These are phyloP conservation scores for Selaginella moellendorffii DNA, from an alignment of 75 land plant genomes.

Conservation along the genomic window DNA sequence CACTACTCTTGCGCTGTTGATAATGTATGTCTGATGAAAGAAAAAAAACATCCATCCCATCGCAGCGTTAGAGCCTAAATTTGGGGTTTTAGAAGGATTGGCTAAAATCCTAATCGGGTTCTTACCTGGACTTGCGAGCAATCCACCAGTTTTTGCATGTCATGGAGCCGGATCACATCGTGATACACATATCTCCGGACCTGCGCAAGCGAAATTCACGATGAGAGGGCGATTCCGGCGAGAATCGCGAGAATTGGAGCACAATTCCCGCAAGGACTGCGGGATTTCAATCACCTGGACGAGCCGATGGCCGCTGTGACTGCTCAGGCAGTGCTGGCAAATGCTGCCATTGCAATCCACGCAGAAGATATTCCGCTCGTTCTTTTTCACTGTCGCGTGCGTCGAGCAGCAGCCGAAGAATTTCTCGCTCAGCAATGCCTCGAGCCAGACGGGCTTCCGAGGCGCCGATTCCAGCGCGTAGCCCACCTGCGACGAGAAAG, in stretches of 20 bases:
- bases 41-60: no score
- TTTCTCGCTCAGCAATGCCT: conserved; percentile 39
- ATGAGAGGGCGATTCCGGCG: no score
- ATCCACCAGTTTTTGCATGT: neutral
- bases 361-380: conserved; percentile 64
- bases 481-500: neutral
- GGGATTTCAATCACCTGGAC: conserved; percentile 33
- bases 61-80: no score
- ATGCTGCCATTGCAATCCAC: conserved; percentile 41
- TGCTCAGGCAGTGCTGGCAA: conserved; percentile 54
- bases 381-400: conserved; percentile 41
- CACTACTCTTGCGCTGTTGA: conserved; percentile 53
- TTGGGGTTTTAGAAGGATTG: no score
- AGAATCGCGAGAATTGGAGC: neutral
- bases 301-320: conserved; percentile 41
- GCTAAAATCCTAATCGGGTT: neutral
- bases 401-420: conserved; percentile 41
- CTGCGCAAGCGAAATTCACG: neutral
- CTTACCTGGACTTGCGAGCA: conserved; percentile 13
- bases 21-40: conserved; percentile 36
- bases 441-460: conserved; percentile 34
- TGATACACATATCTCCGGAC: neutral
- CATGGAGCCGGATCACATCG: neutral
- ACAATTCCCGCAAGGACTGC: neutral
- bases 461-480: neutral